These are phyloP conservation scores for Periglandula ipomoeae DNA, from an alignment of 2,329 filamentous ascomycete genomes.

Conservation along the genomic window DNA sequence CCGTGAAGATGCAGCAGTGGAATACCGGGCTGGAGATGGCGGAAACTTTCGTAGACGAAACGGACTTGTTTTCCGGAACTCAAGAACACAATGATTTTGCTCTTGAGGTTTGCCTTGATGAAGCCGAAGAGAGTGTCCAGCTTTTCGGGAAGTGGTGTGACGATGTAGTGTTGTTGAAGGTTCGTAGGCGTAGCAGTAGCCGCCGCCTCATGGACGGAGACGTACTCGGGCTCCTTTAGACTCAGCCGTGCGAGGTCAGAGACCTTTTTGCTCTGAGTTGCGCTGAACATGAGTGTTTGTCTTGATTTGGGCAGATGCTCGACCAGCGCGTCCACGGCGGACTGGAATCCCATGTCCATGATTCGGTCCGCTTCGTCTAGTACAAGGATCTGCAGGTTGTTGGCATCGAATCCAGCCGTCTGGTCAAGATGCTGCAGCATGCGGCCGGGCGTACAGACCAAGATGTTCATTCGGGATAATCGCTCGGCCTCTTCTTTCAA, in stretches of 20 bases:
- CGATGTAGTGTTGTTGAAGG: conserved; percentile 84
- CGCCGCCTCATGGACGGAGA: conserved; percentile 83
- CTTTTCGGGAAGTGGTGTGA: conserved; percentile 80
- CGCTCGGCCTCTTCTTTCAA: conserved; percentile 79
- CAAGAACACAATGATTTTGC: conserved; percentile 91
- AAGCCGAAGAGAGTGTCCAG: conserved; percentile 90
- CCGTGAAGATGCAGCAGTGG: conserved; percentile 88
- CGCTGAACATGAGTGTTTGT: conserved; percentile 91
- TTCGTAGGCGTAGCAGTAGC: conserved; percentile 69
- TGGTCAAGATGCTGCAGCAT: conserved; percentile 96
- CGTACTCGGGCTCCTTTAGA: conserved; percentile 85
- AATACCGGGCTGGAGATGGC: conserved; percentile 89
- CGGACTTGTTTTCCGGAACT: conserved; percentile 94
- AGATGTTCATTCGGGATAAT: conserved; percentile 86
- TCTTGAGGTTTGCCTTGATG: conserved; percentile 80
- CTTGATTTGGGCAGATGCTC: conserved; percentile 79
- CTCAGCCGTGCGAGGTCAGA: conserved; percentile 85
- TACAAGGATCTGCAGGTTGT: conserved; percentile 86
- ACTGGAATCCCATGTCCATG: conserved; percentile 94
- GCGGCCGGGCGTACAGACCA: conserved; percentile 89
- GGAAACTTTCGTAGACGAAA: conserved; percentile 89
- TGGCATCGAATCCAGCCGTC: conserved; percentile 80
- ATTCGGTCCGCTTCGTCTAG: conserved; percentile 95
- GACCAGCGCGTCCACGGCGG: conserved; percentile 81
- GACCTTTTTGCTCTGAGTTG: conserved; percentile 90